Evolutionary conservation across 2,329 filamentous ascomycete species (phyloP).

Genomic region (Fulvia fulva): DNA sequence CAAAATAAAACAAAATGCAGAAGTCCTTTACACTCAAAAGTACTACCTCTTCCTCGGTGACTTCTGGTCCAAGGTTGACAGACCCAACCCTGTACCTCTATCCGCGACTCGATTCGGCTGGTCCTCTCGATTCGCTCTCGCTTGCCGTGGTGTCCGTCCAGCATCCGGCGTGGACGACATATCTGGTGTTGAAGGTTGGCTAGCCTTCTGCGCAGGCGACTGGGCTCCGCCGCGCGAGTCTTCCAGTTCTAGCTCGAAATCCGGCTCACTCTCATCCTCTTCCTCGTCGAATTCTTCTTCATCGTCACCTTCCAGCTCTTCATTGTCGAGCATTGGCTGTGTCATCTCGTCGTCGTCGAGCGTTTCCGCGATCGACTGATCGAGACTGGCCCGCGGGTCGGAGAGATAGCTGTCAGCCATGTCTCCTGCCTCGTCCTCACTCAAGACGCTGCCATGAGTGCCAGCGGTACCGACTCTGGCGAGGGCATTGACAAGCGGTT

Average conservation of each 20-base stretch:
- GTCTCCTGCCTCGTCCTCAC: conserved; percentile 32
- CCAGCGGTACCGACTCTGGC: conserved; percentile 9
- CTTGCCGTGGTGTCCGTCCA: not conserved
- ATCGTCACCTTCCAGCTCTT: conserved; percentile 26
- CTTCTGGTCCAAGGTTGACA: not conserved
- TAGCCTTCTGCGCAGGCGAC: conserved; percentile 1
- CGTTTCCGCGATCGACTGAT: conserved; percentile 20
- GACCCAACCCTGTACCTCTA: not conserved
- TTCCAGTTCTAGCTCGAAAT: conserved; percentile 8
- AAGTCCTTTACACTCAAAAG: not conserved
- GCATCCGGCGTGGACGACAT: not conserved
- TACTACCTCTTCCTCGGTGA: not conserved
- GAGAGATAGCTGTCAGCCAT: conserved; percentile 20
- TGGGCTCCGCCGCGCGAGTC: conserved; percentile 13
- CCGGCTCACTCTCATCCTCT: conserved; percentile 2
- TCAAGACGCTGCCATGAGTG: conserved; percentile 23
- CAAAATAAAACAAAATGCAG: not conserved
- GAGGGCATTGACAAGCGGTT: conserved; percentile 16
- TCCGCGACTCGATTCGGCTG: not conserved
- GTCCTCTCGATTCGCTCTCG: not conserved
- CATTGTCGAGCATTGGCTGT: conserved; percentile 15
- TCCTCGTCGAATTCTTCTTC: conserved; percentile 28
- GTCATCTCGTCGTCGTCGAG: conserved; percentile 18
- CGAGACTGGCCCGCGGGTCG: conserved; percentile 16
- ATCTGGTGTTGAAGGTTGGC: conserved; percentile 12